Conservation (phyloP, 768 basidiomycete genomes). For the Termitomyces sp. region DNA sequence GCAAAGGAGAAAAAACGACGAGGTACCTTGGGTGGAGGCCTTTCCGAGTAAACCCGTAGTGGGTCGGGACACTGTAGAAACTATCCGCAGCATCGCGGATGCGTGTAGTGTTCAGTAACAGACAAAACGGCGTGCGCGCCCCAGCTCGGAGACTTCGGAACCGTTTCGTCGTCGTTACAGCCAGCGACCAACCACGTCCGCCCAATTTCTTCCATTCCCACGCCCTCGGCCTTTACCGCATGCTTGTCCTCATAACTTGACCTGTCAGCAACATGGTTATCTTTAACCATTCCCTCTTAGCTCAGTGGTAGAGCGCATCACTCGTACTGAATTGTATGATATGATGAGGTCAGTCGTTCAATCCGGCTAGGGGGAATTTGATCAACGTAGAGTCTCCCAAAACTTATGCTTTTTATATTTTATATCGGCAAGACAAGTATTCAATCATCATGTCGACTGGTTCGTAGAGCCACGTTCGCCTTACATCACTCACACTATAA, state of each 20-base stretch:
- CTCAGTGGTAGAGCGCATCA: too few relatives aligned
- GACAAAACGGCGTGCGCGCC: constrained; percentile 20
- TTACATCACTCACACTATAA: too few relatives aligned
- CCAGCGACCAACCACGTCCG: constrained; percentile 40
- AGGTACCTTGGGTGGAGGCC: constrained; percentile 28
- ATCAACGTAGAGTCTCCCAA: too few relatives aligned
- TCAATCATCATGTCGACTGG: too few relatives aligned
- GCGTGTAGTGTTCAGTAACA: constrained; percentile 1
- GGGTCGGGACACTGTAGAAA: constrained; percentile 53
- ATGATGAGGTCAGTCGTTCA: neutral
- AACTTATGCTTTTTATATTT: too few relatives aligned
- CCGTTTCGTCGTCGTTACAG: constrained; percentile 30
- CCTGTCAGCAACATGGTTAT: too few relatives aligned
- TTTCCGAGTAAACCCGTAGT: constrained; percentile 67
- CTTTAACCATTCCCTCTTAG: too few relatives aligned
- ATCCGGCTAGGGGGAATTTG: neutral
- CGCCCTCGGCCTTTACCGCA: constrained; percentile 15
- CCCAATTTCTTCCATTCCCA: constrained; percentile 40
- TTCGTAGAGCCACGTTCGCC: too few relatives aligned
- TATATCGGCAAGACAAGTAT: too few relatives aligned
- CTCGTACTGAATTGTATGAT: too few relatives aligned
- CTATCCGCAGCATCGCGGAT: constrained; percentile 59
- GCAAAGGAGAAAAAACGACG: neutral
- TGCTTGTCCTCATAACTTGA: too few relatives aligned
- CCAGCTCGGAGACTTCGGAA: constrained; percentile 26